phyloP scores from a whole-genome alignment of 2,329 filamentous ascomycete genomes.

The Verruconis gallopava region DNA sequence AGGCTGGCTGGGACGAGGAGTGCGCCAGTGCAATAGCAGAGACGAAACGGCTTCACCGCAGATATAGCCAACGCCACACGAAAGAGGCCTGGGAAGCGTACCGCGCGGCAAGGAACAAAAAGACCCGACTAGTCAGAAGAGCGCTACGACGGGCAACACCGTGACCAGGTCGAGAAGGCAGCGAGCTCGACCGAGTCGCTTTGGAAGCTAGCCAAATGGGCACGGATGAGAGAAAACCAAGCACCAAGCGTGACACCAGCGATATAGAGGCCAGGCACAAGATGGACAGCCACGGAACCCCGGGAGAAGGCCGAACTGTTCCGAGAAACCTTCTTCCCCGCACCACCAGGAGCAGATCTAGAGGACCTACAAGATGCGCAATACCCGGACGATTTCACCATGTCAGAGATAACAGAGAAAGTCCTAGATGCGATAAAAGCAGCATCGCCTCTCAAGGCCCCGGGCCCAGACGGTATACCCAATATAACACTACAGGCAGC shows the following conservation, averaged over 20 bases:
- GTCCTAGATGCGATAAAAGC: conserved; percentile 2
- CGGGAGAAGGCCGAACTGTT: not conserved
- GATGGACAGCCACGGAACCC: not conserved
- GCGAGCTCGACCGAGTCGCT: not conserved
- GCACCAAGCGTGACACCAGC: not conserved
- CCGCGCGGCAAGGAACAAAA: not conserved
- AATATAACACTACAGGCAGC: conserved; percentile 12
- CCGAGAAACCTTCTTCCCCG: not conserved
- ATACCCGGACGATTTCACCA: not conserved
- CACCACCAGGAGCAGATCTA: not conserved
- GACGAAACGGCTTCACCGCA: not conserved
- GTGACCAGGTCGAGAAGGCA: not conserved
- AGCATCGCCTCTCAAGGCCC: conserved; percentile 10
- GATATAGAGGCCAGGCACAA: not conserved
- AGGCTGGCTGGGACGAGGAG: not conserved
- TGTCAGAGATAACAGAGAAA: not conserved
- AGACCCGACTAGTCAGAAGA: not conserved
- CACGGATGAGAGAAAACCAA: not conserved
- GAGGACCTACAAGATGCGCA: not conserved
- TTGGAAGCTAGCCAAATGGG: not conserved
- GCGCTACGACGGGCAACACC: not conserved
- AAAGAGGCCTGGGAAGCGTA: not conserved
- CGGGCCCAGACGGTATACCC: conserved; percentile 16
- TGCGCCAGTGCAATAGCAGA: not conserved
- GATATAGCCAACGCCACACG: not conserved